phyloP scores from a whole-genome alignment of 768 basidiomycete species.

The Hebeloma cylindrosporum region DNA sequence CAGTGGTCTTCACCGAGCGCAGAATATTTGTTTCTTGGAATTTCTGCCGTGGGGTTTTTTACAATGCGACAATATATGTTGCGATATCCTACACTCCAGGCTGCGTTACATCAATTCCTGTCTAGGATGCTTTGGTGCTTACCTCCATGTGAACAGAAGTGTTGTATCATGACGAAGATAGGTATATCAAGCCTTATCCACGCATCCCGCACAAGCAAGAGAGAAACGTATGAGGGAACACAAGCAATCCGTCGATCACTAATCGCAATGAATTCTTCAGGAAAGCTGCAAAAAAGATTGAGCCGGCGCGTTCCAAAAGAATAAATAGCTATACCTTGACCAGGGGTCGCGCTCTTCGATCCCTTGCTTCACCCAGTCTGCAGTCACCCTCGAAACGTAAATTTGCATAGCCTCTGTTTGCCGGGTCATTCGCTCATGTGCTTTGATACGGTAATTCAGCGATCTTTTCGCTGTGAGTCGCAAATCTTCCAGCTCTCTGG shows the following conservation, averaged over 20 bases:
- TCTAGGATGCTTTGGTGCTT: too few relatives aligned
- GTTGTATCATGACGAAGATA: constrained; percentile 4
- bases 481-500: constrained; percentile 4
- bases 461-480: background rate
- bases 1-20: too few relatives aligned
- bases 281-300: too few relatives aligned
- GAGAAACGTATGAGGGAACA: background rate
- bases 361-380: constrained; percentile 8
- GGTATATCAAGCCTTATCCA: constrained; percentile 6
- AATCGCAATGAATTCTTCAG: too few relatives aligned
- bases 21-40: too few relatives aligned
- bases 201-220: constrained; percentile 3
- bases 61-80: too few relatives aligned
- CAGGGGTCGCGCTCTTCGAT: too few relatives aligned
- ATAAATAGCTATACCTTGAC: too few relatives aligned
- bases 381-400: constrained; percentile 6
- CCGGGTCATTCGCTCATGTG: background rate
- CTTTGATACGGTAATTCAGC: background rate
- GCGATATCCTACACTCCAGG: too few relatives aligned
- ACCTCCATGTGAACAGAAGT: constrained; percentile 13
- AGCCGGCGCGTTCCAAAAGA: too few relatives aligned
- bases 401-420: constrained; percentile 8
- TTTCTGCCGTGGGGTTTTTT: too few relatives aligned
- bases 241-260: background rate
- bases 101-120: too few relatives aligned